Conservation (phyloP, 805 yeast species). For the Candida pini region DNA sequence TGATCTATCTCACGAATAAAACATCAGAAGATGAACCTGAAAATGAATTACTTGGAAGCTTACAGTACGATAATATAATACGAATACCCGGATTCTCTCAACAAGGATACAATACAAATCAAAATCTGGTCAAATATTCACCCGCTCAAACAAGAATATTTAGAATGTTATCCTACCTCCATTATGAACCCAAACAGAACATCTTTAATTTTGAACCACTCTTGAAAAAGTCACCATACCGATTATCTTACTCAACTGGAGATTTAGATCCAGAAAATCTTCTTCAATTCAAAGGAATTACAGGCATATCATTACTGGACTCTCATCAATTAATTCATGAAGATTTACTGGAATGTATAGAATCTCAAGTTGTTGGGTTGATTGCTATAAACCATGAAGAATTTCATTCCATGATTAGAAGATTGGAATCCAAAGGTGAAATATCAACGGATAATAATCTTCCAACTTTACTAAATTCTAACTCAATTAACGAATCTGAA, state of each 20-base stretch:
- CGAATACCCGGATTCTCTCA: constrained; percentile 32
- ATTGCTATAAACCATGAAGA: constrained; percentile 27
- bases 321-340: constrained; percentile 27
- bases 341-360: constrained; percentile 33
- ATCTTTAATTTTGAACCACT: constrained; percentile 40
- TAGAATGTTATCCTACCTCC: constrained; percentile 50
- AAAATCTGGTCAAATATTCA: constrained; percentile 31
- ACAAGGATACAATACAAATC: constrained; percentile 10
- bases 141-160: constrained; percentile 49
- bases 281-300: constrained; percentile 26
- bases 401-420: constrained; percentile 11
- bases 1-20: constrained; percentile 48
- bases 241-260: constrained; percentile 31
- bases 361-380: constrained; percentile 37
- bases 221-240: constrained; percentile 34
- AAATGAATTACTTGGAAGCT: constrained; percentile 25
- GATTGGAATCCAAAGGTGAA: constrained; percentile 5
- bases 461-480: constrained; percentile 24
- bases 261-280: constrained; percentile 1
- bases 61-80: constrained; percentile 18
- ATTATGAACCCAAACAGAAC: constrained; percentile 24
- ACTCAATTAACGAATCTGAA: constrained; percentile 8
- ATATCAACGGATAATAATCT: constrained; percentile 3
- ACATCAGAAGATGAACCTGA: constrained; percentile 28
- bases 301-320: constrained; percentile 32